Base-by-base conservation (phyloP, 1,284 basidiomycete genomes). In the Vanrija pseudolonga region DNA sequence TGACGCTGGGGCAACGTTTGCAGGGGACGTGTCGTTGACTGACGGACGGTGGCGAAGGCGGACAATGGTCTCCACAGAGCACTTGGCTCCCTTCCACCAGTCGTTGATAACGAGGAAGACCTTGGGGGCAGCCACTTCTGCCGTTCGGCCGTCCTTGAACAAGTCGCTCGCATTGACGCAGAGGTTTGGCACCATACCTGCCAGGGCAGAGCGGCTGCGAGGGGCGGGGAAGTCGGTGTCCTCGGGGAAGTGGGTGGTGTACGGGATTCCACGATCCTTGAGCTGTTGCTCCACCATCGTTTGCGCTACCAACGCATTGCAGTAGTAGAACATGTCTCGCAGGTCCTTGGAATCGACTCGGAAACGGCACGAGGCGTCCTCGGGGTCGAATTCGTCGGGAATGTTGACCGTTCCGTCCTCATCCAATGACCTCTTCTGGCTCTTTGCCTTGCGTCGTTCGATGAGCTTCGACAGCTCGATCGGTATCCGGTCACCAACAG, bases 71-170 rank as follows among this genome's bases (percentile, higher is more conserved):
- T 61, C 59, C 38, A 80, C 80, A 60, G 79, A 76, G 47, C 85
- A 85, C 57, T 83, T 83, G 57, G 84, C 82, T 44, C 85, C 84
- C 26, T 86, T 86, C 89, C 91, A 93, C 91, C 92, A 95, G 62
- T 91, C 86, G 23, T 89, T 80, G 5, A 92, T 86, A 57, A 90
- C 86, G 50, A 96, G 84, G 42, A 86, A 86, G 49, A 95, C 90
- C 68, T 91, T 92, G 6, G 88, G 86, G 85, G 90, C 89, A 7
- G 89, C 89, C 4, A 90, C 89, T 66, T 90, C 88, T n/a, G 85
- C 86, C 2, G 89, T 87, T 3, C 86, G 85, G 1, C 87, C 87
- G 14, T 86, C 87, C 0, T 86, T 85, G 24, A 93, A 80, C 45
- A 95, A 85, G 60, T 90, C 84, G 19, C 83, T 80, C 0, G 90